These are phyloP conservation scores for Auriscalpium microsporum DNA, from an alignment of 768 basidiomycete species.

Conservation along the genomic window DNA sequence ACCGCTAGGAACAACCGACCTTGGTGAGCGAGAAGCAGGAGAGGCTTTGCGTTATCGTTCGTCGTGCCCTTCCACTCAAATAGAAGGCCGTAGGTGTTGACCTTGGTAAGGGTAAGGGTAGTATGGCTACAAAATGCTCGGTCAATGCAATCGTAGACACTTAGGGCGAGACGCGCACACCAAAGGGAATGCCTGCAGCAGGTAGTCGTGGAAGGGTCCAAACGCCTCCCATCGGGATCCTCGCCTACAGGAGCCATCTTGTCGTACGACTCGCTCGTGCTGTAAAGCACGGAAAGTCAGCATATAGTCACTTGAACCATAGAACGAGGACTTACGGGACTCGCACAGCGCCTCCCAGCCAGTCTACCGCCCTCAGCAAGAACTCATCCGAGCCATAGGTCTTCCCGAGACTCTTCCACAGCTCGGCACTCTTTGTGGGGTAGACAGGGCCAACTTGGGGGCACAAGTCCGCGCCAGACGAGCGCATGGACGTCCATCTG, in stretches of 20 bases:
- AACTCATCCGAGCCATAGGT: constrained; percentile 28
- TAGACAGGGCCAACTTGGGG: constrained; percentile 23
- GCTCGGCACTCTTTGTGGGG: constrained; percentile 21
- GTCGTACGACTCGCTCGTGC: constrained; percentile 47
- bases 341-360: constrained; percentile 32
- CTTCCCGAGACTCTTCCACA: constrained; percentile 25
- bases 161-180: constrained; percentile 30
- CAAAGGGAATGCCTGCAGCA: constrained; percentile 49
- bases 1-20: constrained; percentile 22
- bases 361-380: constrained; percentile 25
- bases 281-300: constrained; percentile 9
- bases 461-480: not conserved
- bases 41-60: constrained; percentile 40
- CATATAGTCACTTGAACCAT: too few species aligned
- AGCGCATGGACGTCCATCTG: too few species aligned
- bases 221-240: constrained; percentile 39
- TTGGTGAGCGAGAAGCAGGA: constrained; percentile 46
- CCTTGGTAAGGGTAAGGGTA: constrained; percentile 42
- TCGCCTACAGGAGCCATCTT: constrained; percentile 37
- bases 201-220: constrained; percentile 30
- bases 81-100: constrained; percentile 54
- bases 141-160: too few species aligned
- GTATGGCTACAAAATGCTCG: constrained; percentile 32
- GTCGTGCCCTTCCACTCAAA: constrained; percentile 50
- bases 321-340: constrained; percentile 24